These are phyloP conservation scores for Alisma plantagoaquatica DNA, from an alignment of 106 monocot genomes.

Conservation along the genomic window DNA sequence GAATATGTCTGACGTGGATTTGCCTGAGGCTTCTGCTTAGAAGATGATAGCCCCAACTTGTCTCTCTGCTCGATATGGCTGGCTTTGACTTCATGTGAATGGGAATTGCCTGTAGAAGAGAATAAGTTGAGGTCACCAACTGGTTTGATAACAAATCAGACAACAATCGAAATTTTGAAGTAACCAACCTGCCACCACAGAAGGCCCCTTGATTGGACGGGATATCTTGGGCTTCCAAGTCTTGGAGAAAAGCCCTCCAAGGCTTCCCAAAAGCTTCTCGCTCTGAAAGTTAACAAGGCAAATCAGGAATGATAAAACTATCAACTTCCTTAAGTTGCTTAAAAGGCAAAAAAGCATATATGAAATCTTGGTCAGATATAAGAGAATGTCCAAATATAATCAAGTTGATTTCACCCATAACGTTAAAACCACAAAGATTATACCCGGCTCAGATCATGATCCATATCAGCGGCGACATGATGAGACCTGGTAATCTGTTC, in stretches of 20 bases:
- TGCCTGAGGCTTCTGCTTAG: slow-evolving; percentile 3
- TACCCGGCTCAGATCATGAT: no score
- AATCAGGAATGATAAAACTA: no score
- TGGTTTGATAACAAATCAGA: background rate
- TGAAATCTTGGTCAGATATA: no score
- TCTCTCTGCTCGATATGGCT: slow-evolving; percentile 12
- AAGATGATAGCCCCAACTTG: slow-evolving; percentile 24
- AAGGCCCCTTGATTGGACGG: slow-evolving; percentile 14
- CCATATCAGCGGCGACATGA: no score
- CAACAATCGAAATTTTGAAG: background rate
- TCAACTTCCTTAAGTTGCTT: no score
- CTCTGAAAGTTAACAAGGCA: no score
- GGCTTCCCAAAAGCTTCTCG: slow-evolving; percentile 16
- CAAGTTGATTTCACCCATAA: no score
- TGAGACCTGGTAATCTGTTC: no score
- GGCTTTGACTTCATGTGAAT: slow-evolving; percentile 8
- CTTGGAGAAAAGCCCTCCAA: slow-evolving; percentile 18
- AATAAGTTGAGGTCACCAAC: background rate
- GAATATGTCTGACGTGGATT: slow-evolving; percentile 18
- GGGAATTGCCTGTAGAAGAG: background rate
- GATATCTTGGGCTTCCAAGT: slow-evolving; percentile 15
- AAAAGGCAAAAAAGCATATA: no score
- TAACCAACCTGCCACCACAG: background rate
- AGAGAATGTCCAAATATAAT: no score
- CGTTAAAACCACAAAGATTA: no score